Evolutionary conservation across 1,284 basidiomycete species (phyloP), one percentile per base, ranked within the genome.

Genomic region (Cryptococcus jaspeensis): DNA sequence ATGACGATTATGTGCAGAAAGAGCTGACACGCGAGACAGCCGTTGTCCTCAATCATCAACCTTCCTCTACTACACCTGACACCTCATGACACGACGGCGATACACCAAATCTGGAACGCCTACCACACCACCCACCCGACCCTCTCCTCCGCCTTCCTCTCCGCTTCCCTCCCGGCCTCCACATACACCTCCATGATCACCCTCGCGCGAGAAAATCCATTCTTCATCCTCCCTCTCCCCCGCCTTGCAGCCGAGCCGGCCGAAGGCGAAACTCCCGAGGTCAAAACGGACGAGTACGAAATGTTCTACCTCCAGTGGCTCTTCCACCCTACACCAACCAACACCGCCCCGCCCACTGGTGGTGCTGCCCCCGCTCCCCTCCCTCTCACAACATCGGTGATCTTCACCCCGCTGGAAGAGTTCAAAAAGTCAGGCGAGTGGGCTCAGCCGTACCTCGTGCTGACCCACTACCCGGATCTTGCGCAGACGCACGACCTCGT

Each of bases 321-420:
- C 55, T 88, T 90, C 72, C 87, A 92, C 71, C 82, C 83, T 4
- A 73, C 83, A 0, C 87, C 88, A 1, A 78, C 80, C 11, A 51
- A 59, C 1, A 56, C n/a, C 67, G 78, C n/a, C 82, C 85, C 46
- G 44, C 69, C 41, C 65, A 7, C 69, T 68, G 13, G 64, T 64
- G 16, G 62, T 69, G 78, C 20, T 83, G 85, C 65, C 67, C 69
- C 55, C 60, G 73, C 56, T 63, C 49, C 75, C 60, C 73, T 58
- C 64, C 80, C 47, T 51, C 70, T 55, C 41, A 77, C 73, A 2
- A 74, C 79, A 1, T 79, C 92, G 0, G 82, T 95, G 41, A 83
- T 99, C 51, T 96, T 96, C 80, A 95, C 95, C 0, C 90, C 95
- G 4, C 81, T 98, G 50, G 88, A 90, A 65, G 95, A 98, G 79